These are phyloP conservation scores for Claviceps monticola DNA, from an alignment of 2,329 filamentous ascomycete species.

Conservation along the genomic window DNA sequence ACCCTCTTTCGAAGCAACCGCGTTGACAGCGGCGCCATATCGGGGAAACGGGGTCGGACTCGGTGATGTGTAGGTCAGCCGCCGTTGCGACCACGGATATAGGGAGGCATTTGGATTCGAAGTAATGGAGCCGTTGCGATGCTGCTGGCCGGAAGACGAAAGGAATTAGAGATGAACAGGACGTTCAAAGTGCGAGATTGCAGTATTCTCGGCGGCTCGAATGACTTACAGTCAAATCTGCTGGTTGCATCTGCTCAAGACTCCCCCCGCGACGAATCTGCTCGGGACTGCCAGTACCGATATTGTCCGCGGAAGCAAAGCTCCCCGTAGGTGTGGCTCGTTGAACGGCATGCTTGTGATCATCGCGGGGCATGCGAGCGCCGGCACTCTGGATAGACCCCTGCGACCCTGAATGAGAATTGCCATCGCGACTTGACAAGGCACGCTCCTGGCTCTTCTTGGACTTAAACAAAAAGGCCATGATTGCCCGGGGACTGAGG, in stretches of 20 bases:
- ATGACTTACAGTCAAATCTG: conserved; percentile 28
- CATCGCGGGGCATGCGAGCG: conserved; percentile 33
- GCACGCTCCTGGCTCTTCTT: conserved; percentile 60
- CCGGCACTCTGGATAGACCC: conserved; percentile 35
- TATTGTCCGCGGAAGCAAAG: conserved; percentile 54
- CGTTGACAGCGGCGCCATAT: conserved; percentile 93
- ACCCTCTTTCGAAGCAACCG: conserved; percentile 85
- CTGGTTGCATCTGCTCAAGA: conserved; percentile 31
- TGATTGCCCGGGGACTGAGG: conserved; percentile 33
- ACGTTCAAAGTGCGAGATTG: no score
- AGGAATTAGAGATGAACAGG: not conserved
- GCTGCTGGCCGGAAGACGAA: conserved; percentile 21
- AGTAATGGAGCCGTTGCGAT: conserved; percentile 37
- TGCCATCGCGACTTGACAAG: conserved; percentile 40
- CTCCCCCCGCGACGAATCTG: conserved; percentile 42
- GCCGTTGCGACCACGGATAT: conserved; percentile 91
- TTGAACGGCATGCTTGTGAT: conserved; percentile 35
- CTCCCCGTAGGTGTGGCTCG: conserved; percentile 67
- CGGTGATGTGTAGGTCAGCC: conserved; percentile 70
- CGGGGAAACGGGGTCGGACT: conserved; percentile 83
- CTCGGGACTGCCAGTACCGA: conserved; percentile 47
- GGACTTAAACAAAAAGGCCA: conserved; percentile 74
- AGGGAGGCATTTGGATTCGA: conserved; percentile 59
- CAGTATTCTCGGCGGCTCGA: not conserved
- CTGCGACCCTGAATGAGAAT: conserved; percentile 29